Evolutionary conservation across 352 stramenopile species (phyloP).

Genomic region (Phytophthora pluvialis): DNA sequence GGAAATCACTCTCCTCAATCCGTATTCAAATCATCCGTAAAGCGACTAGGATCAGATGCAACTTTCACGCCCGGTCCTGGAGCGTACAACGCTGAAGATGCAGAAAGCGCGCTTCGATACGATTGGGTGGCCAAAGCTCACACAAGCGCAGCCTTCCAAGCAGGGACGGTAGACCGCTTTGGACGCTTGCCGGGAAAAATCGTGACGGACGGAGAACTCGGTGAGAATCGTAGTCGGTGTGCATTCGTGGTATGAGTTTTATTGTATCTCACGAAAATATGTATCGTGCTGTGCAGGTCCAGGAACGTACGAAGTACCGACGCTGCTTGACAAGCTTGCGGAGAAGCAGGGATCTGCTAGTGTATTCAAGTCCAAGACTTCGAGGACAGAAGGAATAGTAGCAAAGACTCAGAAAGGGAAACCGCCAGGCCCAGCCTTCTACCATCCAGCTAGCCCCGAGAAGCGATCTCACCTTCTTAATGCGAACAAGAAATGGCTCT

Average conservation of each 20-base stretch:
- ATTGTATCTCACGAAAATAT: conserved; percentile 2
- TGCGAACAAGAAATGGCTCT: conserved; percentile 85
- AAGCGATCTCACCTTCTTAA: conserved; percentile 75
- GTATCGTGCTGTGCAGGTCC: conserved; percentile 41
- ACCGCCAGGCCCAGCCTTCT: conserved; percentile 68
- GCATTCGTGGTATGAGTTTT: neutral
- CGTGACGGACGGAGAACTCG: conserved; percentile 53
- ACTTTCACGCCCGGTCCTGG: conserved; percentile 58
- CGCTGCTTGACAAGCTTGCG: conserved; percentile 29
- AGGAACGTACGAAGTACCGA: conserved; percentile 56
- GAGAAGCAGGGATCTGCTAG: conserved; percentile 35
- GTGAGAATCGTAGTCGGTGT: conserved; percentile 20
- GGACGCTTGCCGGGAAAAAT: conserved; percentile 46
- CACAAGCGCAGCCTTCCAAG: conserved; percentile 69
- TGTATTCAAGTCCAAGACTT: conserved; percentile 51
- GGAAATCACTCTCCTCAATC: conserved; percentile 45
- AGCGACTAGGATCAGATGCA: conserved; percentile 47
- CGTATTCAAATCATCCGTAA: conserved; percentile 72
- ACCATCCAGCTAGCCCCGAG: conserved; percentile 61
- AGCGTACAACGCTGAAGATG: conserved; percentile 72
- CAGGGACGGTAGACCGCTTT: conserved; percentile 63
- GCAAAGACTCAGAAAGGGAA: conserved; percentile 23
- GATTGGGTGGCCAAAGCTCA: conserved; percentile 70
- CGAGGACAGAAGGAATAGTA: conserved; percentile 29
- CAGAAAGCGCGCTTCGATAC: conserved; percentile 66